These are phyloP conservation scores for Coemansia sp. DNA, from an alignment of 192 early-diverging fungal species.

Conservation along the genomic window DNA sequence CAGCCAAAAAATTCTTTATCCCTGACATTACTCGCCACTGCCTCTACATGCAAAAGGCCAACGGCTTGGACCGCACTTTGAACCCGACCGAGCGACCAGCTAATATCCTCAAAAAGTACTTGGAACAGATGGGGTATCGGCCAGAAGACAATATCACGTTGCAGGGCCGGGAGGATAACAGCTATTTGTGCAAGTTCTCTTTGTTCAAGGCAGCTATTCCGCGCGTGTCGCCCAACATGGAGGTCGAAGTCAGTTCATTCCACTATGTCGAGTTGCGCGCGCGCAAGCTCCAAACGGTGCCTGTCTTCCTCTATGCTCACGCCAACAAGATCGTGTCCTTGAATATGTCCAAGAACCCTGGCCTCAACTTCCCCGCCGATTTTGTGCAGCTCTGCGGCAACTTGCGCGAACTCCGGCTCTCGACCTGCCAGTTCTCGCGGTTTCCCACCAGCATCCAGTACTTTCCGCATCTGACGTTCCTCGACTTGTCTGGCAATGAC, in stretches of 20 bases:
- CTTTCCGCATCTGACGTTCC: constrained; percentile 63
- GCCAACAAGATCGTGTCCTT: constrained; percentile 72
- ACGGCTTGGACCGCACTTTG: constrained; percentile 69
- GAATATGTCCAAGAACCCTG: constrained; percentile 80
- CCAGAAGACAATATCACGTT: constrained; percentile 75
- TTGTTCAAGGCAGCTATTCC: constrained; percentile 62
- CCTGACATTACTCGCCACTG: constrained; percentile 62
- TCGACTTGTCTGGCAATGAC: constrained; percentile 80
- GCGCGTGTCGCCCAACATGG: constrained; percentile 55
- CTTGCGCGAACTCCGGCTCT: constrained; percentile 67
- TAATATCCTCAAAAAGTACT: constrained; percentile 67
- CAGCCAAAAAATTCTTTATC: constrained; percentile 83
- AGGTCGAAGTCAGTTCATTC: constrained; percentile 55
- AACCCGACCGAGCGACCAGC: constrained; percentile 69
- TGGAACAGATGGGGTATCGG: constrained; percentile 81
- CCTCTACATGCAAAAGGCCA: constrained; percentile 52
- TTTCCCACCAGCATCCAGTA: constrained; percentile 69
- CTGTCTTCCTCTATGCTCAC: constrained; percentile 71
- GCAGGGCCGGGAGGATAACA: constrained; percentile 83
- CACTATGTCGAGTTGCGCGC: constrained; percentile 71
- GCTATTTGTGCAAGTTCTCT: constrained; percentile 79
- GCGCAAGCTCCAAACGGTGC: constrained; percentile 75
- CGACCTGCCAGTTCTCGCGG: constrained; percentile 66
- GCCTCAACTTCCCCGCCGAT: constrained; percentile 79
- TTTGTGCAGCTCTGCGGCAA: constrained; percentile 75